These are phyloP conservation scores for Populus hybrid DNA, from an alignment of 441 rosid genomes.

Conservation along the genomic window DNA sequence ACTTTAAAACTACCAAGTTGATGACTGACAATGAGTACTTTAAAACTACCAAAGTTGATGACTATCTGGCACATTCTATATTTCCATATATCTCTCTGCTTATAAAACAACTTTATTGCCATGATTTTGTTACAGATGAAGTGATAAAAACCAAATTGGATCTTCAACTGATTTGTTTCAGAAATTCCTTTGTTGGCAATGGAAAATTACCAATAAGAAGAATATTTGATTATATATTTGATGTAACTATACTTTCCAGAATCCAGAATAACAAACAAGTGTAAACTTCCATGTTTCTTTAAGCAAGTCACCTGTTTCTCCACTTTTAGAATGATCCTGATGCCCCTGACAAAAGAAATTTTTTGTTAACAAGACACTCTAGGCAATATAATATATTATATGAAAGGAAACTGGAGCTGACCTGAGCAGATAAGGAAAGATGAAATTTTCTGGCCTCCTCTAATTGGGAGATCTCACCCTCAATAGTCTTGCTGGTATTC, in stretches of 20 bases:
- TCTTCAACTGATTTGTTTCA: neutral
- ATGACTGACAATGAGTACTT: no score
- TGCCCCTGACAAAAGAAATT: constrained; percentile 11
- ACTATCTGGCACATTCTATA: neutral
- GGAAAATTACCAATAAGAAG: neutral
- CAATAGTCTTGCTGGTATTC: constrained; percentile 35
- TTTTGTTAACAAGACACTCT: neutral
- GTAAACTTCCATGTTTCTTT: neutral
- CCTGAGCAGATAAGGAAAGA: constrained; percentile 50
- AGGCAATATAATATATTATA: constrained; percentile 4
- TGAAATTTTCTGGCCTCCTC: constrained; percentile 64
- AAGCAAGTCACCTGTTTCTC: constrained; percentile 13
- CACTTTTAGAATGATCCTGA: constrained; percentile 6
- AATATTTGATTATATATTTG: neutral
- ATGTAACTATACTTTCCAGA: neutral
- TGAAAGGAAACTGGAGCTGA: constrained; percentile 20
- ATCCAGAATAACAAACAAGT: neutral
- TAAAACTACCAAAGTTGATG: neutral
- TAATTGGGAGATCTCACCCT: constrained; percentile 58
- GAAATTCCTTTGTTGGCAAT: neutral
- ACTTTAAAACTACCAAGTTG: no score
- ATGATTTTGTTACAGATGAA: neutral
- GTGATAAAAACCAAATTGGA: neutral
- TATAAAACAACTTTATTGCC: neutral
- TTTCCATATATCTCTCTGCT: neutral